Conservation (phyloP, 129 eudicot species). For the Flaveria sonorensis region DNA sequence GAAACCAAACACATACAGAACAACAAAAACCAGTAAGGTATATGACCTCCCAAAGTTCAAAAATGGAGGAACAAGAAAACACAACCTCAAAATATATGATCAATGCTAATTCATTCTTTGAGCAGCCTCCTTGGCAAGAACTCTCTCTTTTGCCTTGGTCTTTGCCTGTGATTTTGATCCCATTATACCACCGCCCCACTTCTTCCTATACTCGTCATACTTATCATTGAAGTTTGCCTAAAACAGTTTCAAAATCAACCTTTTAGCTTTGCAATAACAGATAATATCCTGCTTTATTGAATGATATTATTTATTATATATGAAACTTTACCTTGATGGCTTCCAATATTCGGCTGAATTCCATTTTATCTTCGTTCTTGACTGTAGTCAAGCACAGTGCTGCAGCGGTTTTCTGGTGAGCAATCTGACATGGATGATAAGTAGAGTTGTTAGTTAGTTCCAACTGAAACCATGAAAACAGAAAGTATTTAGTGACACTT, state of each 20-base stretch:
- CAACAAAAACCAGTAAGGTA: neutral
- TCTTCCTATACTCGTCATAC: conserved; percentile 66
- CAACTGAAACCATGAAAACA: neutral
- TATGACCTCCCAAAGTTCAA: neutral
- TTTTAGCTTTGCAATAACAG: too few relatives aligned
- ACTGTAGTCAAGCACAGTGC: conserved; percentile 45
- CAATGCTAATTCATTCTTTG: conserved; percentile 54
- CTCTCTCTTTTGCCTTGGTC: conserved; percentile 61
- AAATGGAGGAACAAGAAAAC: neutral
- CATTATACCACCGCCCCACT: conserved; percentile 82
- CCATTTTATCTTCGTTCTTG: conserved; percentile 49
- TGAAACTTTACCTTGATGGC: neutral
- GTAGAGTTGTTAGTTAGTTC: neutral
- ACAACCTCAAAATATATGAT: neutral
- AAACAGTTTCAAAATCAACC: neutral
- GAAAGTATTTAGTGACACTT: neutral
- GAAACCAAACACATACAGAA: neutral
- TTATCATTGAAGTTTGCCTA: conserved; percentile 80
- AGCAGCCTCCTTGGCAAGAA: conserved; percentile 74
- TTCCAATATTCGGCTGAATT: conserved; percentile 34
- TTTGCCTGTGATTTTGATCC: conserved; percentile 73
- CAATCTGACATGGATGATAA: neutral
- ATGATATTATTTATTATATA: neutral
- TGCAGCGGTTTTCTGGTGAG: conserved; percentile 41
- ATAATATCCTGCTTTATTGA: too few relatives aligned